phyloP scores from a whole-genome alignment of 331 rosid genomes.

The Spiraea crenata region DNA sequence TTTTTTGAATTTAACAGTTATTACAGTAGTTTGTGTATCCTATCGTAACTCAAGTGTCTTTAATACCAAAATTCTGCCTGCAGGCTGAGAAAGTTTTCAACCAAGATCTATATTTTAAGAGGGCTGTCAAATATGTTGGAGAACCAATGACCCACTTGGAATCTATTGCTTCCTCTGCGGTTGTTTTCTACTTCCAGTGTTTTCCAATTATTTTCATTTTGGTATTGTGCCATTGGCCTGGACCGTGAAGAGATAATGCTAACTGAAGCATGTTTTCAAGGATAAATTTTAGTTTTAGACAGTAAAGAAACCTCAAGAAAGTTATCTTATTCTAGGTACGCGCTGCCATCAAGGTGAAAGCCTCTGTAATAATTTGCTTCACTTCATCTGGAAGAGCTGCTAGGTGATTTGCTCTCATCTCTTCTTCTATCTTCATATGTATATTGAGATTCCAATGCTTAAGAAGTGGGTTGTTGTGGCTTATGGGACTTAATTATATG shows the following conservation, averaged over 20 bases:
- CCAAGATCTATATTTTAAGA: constrained; percentile 60
- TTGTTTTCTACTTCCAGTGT: constrained; percentile 15
- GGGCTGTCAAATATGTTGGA: constrained; percentile 39
- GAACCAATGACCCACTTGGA: constrained; percentile 52
- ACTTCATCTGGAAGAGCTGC: constrained; percentile 73
- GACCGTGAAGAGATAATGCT: constrained; percentile 1
- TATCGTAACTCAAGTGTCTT: constrained; percentile 17
- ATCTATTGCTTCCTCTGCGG: constrained; percentile 51
- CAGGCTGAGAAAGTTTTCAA: constrained; percentile 90
- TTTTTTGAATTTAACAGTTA: neutral
- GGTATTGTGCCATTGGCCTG: constrained; percentile 16
- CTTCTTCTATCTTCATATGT: constrained; percentile 7
- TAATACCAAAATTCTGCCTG: constrained; percentile 20
- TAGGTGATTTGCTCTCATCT: constrained; percentile 25
- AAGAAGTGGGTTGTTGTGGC: neutral
- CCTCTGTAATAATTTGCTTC: constrained; percentile 76
- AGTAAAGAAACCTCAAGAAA: neutral
- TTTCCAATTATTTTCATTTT: neutral
- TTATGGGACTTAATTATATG: neutral
- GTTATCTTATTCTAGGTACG: constrained; percentile 26
- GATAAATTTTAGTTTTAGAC: neutral
- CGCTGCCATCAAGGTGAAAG: constrained; percentile 44
- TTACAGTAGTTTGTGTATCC: neutral
- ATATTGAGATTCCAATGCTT: neutral
- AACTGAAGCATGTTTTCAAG: neutral